These are phyloP conservation scores for Cercospora sp. DNA, from an alignment of 2,329 filamentous ascomycete species.

Conservation along the genomic window DNA sequence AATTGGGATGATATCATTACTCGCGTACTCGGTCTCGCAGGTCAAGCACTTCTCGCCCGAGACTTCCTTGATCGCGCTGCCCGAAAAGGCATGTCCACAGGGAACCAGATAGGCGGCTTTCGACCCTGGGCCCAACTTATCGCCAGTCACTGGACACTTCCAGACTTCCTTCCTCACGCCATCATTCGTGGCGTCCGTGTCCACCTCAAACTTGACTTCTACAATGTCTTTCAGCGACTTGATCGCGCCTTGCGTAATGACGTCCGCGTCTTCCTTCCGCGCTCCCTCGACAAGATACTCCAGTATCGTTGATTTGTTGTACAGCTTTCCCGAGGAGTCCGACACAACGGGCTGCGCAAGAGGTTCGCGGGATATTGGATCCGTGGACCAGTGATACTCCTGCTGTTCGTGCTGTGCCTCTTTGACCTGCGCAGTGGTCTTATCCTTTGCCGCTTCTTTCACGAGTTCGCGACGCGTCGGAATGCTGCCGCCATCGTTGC, in stretches of 20 bases:
- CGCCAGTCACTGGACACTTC: conserved; percentile 85
- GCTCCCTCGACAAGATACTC: conserved; percentile 61
- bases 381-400: conserved; percentile 81
- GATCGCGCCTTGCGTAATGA: conserved; percentile 63
- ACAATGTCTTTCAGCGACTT: conserved; percentile 83
- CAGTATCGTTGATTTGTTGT: conserved; percentile 91
- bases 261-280: conserved; percentile 62
- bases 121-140: conserved; percentile 75
- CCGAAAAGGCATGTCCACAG: conserved; percentile 92
- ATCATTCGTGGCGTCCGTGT: conserved; percentile 43
- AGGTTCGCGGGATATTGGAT: conserved; percentile 77
- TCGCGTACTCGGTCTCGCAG: conserved; percentile 73
- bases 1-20: conserved; percentile 79
- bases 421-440: conserved; percentile 83
- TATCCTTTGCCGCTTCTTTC: conserved; percentile 82
- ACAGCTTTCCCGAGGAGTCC: conserved; percentile 79
- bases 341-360: conserved; percentile 78
- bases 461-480: conserved; percentile 94
- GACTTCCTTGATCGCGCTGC: conserved; percentile 70
- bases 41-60: conserved; percentile 60
- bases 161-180: conserved; percentile 55
- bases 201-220: conserved; percentile 73
- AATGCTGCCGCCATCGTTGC: conserved; percentile 95
- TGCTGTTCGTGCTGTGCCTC: conserved; percentile 83
- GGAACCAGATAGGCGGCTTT: conserved; percentile 89